Percentiles rank a stretch among this genome's conserved stretches.
Conservation (phyloP, 2,329 filamentous ascomycete species). For the Onygenales sp. region DNA sequence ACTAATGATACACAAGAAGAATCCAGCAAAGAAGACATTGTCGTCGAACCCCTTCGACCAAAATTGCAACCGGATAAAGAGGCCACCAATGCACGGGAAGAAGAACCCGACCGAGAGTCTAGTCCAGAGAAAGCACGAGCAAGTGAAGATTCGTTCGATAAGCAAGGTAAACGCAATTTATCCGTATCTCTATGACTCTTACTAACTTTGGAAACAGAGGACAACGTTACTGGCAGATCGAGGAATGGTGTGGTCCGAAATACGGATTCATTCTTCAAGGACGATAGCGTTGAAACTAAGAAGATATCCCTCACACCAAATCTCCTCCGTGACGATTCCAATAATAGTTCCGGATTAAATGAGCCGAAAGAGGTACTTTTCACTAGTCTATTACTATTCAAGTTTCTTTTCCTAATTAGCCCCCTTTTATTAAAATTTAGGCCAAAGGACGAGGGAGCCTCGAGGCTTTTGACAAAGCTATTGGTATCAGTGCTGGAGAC, state of each 20-base stretch:
- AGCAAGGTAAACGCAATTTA: conserved; percentile 25
- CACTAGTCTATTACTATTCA: neutral
- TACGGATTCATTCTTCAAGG: conserved; percentile 95
- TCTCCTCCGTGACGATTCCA: conserved; percentile 69
- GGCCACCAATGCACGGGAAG: conserved; percentile 15
- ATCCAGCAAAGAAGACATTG: conserved; percentile 25
- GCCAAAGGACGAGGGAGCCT: conserved; percentile 56
- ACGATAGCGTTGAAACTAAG: conserved; percentile 88
- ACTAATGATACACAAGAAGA: conserved; percentile 28
- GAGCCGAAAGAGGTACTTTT: conserved; percentile 31
- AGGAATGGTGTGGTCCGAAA: conserved; percentile 81
- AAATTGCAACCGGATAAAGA: conserved; percentile 31
- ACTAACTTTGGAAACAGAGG: conserved; percentile 14
- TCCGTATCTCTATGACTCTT: neutral
- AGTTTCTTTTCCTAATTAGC: neutral
- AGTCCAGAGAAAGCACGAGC: conserved; percentile 36
- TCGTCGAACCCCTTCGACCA: conserved; percentile 36
- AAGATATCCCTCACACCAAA: conserved; percentile 97
- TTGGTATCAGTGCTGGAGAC: conserved; percentile 46
- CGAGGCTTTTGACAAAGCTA: conserved; percentile 60
- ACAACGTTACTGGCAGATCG: conserved; percentile 43
- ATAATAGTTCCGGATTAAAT: conserved; percentile 15
- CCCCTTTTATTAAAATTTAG: conserved; percentile 13
- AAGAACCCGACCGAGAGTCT: conserved; percentile 18
- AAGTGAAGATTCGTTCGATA: conserved; percentile 59